These are phyloP conservation scores for Podospora fimiseda DNA, from an alignment of 495 filamentous ascomycete species.

Conservation along the genomic window DNA sequence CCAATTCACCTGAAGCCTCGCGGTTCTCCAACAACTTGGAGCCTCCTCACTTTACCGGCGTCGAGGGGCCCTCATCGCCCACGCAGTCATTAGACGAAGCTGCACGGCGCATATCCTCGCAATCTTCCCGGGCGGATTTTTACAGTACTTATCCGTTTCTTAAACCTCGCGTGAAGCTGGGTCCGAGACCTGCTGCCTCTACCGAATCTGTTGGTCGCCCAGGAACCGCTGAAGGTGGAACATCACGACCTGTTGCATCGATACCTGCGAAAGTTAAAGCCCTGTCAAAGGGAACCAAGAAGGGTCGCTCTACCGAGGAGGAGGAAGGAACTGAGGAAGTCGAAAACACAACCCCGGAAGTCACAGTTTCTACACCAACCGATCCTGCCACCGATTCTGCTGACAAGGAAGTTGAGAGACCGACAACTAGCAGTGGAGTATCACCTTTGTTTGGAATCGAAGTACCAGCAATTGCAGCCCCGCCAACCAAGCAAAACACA, in stretches of 20 bases:
- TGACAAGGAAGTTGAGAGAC: slow-evolving; percentile 27
- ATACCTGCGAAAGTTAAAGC: slow-evolving; percentile 53
- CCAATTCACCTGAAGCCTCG: slow-evolving; percentile 31
- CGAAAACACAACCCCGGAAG: slow-evolving; percentile 11
- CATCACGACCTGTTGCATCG: slow-evolving; percentile 66
- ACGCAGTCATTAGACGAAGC: slow-evolving; percentile 32
- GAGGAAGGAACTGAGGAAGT: slow-evolving; percentile 24
- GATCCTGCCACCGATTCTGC: slow-evolving; percentile 18
- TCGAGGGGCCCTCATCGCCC: slow-evolving; percentile 31
- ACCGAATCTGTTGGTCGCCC: slow-evolving; percentile 61
- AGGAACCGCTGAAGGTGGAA: slow-evolving; percentile 43
- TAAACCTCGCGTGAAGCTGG: slow-evolving; percentile 74
- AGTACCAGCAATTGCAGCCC: slow-evolving; percentile 28
- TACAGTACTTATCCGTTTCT: slow-evolving; percentile 51
- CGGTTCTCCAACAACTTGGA: slow-evolving; percentile 34
- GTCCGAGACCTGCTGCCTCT: slow-evolving; percentile 71
- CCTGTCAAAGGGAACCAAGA: slow-evolving; percentile 37
- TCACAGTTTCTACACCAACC: slow-evolving; percentile 7
- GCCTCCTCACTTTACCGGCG: slow-evolving; percentile 36
- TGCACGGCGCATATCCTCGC: slow-evolving; percentile 50
- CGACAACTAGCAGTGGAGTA: slow-evolving; percentile 32
- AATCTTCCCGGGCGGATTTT: slow-evolving; percentile 61
- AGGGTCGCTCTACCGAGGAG: slow-evolving; percentile 30
- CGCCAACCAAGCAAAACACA: slow-evolving; percentile 45
- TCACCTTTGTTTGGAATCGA: slow-evolving; percentile 40